Evolutionary conservation across 2,329 filamentous ascomycete genomes (phyloP).

Genomic region (Fusarium phyllophilum): DNA sequence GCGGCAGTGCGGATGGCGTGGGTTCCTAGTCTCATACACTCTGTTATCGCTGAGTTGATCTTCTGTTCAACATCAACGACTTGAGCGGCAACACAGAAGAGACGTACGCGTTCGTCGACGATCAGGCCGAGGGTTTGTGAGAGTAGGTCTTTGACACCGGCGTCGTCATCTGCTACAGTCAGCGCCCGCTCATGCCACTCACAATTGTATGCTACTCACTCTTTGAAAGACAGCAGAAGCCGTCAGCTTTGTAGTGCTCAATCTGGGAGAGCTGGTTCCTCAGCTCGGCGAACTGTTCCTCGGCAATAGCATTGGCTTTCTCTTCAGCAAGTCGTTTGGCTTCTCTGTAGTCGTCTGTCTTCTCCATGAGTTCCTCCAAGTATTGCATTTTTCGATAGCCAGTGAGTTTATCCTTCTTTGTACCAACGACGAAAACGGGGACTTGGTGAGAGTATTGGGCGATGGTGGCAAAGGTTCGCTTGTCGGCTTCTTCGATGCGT

Average conservation of each 20-base stretch:
- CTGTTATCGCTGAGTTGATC: conserved; percentile 46
- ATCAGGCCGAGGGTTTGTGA: conserved; percentile 43
- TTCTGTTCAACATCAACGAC: conserved; percentile 46
- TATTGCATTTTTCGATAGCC: conserved; percentile 33
- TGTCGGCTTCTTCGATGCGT: conserved; percentile 43
- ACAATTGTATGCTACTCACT: fast-evolving
- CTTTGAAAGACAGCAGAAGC: conserved; percentile 41
- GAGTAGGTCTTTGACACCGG: conserved; percentile 39
- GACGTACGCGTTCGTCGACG: conserved; percentile 45
- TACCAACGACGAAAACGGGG: conserved; percentile 41
- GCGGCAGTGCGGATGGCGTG: conserved; percentile 43
- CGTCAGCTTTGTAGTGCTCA: conserved; percentile 43
- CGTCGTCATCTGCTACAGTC: conserved; percentile 30
- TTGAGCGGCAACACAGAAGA: conserved; percentile 45
- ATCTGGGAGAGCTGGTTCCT: conserved; percentile 40
- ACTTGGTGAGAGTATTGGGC: conserved; percentile 42
- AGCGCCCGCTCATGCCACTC: fast-evolving
- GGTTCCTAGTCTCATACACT: conserved; percentile 44
- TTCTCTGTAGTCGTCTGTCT: conserved; percentile 39
- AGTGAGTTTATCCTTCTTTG: conserved; percentile 42
- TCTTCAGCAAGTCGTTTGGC: conserved; percentile 37
- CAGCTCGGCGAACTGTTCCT: conserved; percentile 37
- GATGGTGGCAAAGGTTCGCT: conserved; percentile 41
- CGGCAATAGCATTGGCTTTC: conserved; percentile 35
- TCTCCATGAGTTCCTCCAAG: conserved; percentile 41